Evolutionary conservation across 139 green algal species (phyloP).

Genomic region (Chlorella sp.): DNA sequence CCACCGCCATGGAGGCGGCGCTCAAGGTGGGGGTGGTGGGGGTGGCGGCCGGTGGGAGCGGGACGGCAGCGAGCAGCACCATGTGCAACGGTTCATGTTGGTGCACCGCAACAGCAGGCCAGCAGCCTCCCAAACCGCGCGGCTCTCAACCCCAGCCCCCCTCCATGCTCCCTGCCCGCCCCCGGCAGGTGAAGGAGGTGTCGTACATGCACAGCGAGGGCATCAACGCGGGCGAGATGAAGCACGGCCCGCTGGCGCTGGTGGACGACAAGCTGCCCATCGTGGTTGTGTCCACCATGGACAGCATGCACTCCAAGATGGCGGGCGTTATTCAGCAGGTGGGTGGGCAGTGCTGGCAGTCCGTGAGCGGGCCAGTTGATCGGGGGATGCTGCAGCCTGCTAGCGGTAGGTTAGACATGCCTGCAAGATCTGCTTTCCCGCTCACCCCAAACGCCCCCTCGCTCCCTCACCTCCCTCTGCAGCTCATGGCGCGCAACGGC

Average conservation of each 20-base stretch:
- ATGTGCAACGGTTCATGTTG: too few species aligned
- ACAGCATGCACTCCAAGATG: slow-evolving; percentile 88
- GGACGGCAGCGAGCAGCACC: too few species aligned
- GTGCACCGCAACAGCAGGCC: too few species aligned
- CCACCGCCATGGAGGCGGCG: slow-evolving; percentile 75
- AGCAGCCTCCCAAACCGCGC: too few species aligned
- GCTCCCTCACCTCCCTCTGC: background rate
- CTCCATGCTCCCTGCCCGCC: background rate
- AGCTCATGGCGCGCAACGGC: slow-evolving; percentile 78
- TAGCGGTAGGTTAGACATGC: too few species aligned
- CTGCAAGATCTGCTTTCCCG: background rate
- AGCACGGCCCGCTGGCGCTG: slow-evolving; percentile 97
- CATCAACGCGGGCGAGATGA: slow-evolving; percentile 99
- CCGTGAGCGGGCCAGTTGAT: background rate
- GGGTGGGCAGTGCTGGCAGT: too few species aligned
- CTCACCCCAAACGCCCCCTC: background rate
- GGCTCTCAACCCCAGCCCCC: too few species aligned
- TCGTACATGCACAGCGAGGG: slow-evolving; percentile 96
- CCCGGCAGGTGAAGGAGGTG: slow-evolving; percentile 86
- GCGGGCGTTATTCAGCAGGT: slow-evolving; percentile 89
- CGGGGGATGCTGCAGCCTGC: background rate
- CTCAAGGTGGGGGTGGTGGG: slow-evolving; percentile 49
- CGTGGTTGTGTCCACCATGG: slow-evolving; percentile 84
- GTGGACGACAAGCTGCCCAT: slow-evolving; percentile 94
- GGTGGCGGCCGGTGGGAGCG: too few species aligned